Evolutionary conservation across 768 basidiomycete species (phyloP).

Genomic region (Rhizopogon vulgaris): DNA sequence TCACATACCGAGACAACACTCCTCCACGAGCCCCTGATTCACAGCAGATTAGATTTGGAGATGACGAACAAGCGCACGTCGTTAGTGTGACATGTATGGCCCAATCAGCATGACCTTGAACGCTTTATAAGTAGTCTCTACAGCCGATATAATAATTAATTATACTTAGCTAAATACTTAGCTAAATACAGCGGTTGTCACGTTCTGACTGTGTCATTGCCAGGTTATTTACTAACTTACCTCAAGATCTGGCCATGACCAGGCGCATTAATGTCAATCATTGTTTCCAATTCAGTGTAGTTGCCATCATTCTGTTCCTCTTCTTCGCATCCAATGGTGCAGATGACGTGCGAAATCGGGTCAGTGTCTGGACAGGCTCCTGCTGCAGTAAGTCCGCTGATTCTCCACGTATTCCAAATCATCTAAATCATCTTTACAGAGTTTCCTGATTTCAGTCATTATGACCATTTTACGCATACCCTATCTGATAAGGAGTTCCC

Average conservation of each 20-base stretch:
- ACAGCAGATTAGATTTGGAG: conserved; percentile 47
- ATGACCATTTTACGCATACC: conserved; percentile 31
- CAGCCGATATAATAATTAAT: no score
- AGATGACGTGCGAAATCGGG: conserved; percentile 1
- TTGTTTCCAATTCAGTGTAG: conserved; percentile 23
- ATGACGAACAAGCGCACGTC: conserved; percentile 43
- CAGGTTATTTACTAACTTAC: no score
- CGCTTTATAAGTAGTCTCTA: no score
- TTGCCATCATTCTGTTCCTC: conserved; percentile 36
- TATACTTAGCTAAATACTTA: no score
- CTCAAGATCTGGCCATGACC: not conserved
- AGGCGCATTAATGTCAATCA: not conserved
- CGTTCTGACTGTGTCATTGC: no score
- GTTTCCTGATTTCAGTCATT: conserved; percentile 53
- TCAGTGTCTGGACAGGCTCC: conserved; percentile 10
- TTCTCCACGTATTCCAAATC: not conserved
- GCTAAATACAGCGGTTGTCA: no score
- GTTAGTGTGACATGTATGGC: conserved; percentile 43
- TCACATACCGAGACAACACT: conserved; percentile 3
- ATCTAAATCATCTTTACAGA: conserved; percentile 19
- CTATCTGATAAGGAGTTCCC: conserved; percentile 49
- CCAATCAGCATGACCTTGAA: not conserved
- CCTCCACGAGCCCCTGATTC: conserved; percentile 16
- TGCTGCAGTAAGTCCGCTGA: not conserved
- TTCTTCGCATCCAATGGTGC: conserved; percentile 32